Conservation (phyloP, 495 filamentous ascomycete species). For the Trichoderma erinaceum region DNA sequence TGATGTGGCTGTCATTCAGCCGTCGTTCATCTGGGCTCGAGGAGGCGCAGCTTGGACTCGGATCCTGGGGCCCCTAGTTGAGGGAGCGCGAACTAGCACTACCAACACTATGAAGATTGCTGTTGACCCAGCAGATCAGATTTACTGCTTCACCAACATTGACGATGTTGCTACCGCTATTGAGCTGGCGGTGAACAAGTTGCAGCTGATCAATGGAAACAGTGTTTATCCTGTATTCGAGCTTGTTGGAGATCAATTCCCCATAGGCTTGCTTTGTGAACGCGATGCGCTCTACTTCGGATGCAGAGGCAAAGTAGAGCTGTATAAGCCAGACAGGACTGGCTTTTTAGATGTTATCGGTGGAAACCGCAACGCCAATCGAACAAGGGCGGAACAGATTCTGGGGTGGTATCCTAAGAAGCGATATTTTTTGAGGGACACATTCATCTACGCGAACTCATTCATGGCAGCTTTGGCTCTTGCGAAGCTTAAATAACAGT, state of each 20-base stretch:
- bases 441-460: neutral
- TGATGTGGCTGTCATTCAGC: neutral
- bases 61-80: neutral
- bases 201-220: neutral
- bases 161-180: neutral
- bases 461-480: neutral
- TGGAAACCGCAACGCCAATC: neutral
- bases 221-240: neutral
- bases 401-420: neutral
- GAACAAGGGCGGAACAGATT: neutral
- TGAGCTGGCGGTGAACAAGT: neutral
- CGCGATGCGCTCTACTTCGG: neutral
- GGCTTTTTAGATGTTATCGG: neutral
- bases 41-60: neutral
- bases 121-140: neutral
- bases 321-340: neutral
- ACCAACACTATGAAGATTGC: neutral
- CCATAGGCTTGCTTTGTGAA: neutral
- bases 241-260: neutral
- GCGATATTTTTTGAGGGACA: neutral
- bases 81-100: neutral
- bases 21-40: neutral
- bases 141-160: neutral
- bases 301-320: neutral
- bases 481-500: neutral